These are phyloP conservation scores for Hymenoscyphus fructigenus DNA, from an alignment of 2,329 filamentous ascomycete genomes.

Conservation along the genomic window DNA sequence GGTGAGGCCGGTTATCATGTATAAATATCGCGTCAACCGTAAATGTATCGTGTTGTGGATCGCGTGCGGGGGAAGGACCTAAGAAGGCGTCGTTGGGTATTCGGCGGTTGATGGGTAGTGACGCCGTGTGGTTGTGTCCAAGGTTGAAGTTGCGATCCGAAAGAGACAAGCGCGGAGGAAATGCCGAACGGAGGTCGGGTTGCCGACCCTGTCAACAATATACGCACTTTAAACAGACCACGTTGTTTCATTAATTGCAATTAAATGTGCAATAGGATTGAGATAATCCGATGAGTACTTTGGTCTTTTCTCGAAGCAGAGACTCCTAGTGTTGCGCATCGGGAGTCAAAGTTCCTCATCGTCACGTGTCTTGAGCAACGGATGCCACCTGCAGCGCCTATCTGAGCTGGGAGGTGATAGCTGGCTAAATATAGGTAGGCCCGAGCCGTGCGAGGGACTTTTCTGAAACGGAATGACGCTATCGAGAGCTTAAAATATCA, in stretches of 20 bases:
- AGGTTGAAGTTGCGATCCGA: background rate
- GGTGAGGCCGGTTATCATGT: conserved; percentile 15
- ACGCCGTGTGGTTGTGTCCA: background rate
- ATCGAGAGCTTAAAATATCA: background rate
- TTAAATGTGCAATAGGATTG: too few relatives aligned
- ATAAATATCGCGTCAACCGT: background rate
- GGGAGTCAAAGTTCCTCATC: background rate
- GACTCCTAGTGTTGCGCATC: too few relatives aligned
- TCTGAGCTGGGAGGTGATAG: too few relatives aligned
- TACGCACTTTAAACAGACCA: too few relatives aligned
- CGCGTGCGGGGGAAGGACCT: background rate
- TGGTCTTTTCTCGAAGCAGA: too few relatives aligned
- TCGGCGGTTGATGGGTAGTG: background rate
- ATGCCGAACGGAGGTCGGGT: too few relatives aligned
- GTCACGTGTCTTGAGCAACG: background rate
- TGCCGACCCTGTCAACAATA: background rate
- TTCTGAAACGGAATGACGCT: too few relatives aligned
- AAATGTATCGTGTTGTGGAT: background rate
- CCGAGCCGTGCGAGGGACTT: background rate
- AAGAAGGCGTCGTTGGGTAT: background rate
- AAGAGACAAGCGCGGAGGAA: too few relatives aligned
- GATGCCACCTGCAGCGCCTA: too few relatives aligned
- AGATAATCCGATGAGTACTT: too few relatives aligned
- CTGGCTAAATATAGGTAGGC: background rate
- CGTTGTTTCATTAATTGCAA: too few relatives aligned